Conservation (phyloP, 2,329 filamentous ascomycete genomes). For the Aspergillus viridinutans region DNA sequence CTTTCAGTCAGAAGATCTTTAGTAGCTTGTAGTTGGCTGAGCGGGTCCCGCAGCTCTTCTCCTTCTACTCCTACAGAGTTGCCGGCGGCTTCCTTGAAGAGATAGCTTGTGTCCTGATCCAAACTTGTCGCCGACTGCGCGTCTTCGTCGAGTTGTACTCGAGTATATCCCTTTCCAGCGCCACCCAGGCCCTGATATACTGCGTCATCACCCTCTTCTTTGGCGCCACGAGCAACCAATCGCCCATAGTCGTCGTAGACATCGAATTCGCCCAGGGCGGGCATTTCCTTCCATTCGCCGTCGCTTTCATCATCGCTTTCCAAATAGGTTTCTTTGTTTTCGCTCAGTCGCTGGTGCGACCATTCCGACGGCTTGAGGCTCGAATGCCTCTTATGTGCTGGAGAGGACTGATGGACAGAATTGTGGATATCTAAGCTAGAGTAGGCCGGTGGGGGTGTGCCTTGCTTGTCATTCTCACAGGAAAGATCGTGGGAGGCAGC, state of each 20-base stretch:
- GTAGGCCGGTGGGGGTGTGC: constrained; percentile 15
- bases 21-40: constrained; percentile 90
- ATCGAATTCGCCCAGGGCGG: constrained; percentile 84
- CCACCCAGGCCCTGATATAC: constrained; percentile 77
- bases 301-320: constrained; percentile 55
- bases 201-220: constrained; percentile 64
- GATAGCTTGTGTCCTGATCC: constrained; percentile 94
- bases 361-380: constrained; percentile 65
- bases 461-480: constrained; percentile 5
- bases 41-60: constrained; percentile 77
- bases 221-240: constrained; percentile 75
- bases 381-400: constrained; percentile 19
- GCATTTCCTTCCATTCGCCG: constrained; percentile 90
- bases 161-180: constrained; percentile 90
- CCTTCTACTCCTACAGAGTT: constrained; percentile 64
- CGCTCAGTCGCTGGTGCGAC: constrained; percentile 77
- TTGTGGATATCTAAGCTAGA: constrained; percentile 3
- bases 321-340: constrained; percentile 39
- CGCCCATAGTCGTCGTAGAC: constrained; percentile 93
- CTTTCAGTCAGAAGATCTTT: constrained; percentile 94
- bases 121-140: constrained; percentile 89
- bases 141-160: constrained; percentile 93
- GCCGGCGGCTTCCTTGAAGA: constrained; percentile 71
- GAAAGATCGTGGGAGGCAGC: background rate
- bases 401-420: constrained; percentile 9